Percentiles rank a stretch among this genome's conserved stretches.
Evolutionary conservation across 176 grass and related monocot species (phyloP).

Genomic region (Saccharum officinarum): DNA sequence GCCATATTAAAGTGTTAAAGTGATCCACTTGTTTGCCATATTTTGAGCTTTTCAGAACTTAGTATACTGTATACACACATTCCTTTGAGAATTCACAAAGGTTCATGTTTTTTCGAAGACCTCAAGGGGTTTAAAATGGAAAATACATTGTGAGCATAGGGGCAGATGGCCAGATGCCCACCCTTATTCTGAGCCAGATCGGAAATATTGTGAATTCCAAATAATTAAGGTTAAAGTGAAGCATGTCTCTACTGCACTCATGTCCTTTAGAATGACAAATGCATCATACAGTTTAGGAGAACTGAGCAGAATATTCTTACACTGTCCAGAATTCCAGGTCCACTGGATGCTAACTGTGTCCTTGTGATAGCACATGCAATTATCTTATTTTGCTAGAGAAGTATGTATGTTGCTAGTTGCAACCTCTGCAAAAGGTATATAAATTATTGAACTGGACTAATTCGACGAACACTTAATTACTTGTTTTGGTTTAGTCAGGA

Average conservation of each 20-base stretch:
- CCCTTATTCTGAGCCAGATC: neutral
- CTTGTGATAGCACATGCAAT: slow-evolving; percentile 40
- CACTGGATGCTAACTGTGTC: slow-evolving; percentile 29
- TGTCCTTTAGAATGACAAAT: slow-evolving; percentile 18
- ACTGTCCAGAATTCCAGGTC: slow-evolving; percentile 23
- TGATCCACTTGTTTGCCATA: neutral
- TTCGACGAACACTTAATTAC: too few relatives aligned
- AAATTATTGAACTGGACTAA: slow-evolving; percentile 30
- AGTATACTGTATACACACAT: neutral
- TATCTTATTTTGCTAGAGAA: slow-evolving; percentile 32
- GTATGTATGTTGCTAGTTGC: slow-evolving; percentile 25
- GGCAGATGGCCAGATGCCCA: neutral
- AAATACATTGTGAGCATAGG: neutral
- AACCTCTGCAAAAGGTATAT: slow-evolving; percentile 32
- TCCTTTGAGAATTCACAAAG: neutral
- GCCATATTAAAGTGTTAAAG: neutral
- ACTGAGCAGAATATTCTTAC: slow-evolving; percentile 27
- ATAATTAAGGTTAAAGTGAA: neutral
- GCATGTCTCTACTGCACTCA: neutral
- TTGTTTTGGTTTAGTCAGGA: neutral
- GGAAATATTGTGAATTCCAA: neutral
- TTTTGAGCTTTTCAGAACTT: neutral
- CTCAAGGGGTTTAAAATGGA: neutral
- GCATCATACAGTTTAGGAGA: neutral
- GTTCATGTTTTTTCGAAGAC: neutral